Evolutionary conservation across 345 rosid genomes (phyloP), one percentile per base, ranked within the genome.

Genomic region (Adansonia digitata): DNA sequence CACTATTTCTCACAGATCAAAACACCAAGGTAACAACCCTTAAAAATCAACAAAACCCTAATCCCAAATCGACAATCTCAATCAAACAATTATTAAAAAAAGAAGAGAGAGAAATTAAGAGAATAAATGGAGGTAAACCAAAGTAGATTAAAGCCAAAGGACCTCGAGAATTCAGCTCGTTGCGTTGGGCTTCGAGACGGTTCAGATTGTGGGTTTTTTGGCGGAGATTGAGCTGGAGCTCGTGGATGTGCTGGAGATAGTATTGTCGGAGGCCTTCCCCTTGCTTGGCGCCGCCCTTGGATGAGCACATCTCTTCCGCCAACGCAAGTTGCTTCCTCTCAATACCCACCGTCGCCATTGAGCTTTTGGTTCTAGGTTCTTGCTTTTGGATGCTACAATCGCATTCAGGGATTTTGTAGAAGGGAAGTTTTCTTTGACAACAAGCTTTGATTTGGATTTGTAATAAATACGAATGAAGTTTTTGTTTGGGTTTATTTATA

Each of bases 181-280:
- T 95, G 34, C 98, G 92, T 81, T 91, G 99, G 59, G 99, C 99
- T 78, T 95, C 96, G n/a, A 93, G 96, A 31, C 98, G 99, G 84
- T 95, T 93, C 71, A 95, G 98, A 72, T 95, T 91, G 85, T 89
- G 86, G 45, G 83, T 74, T 79, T 91, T 91, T 72, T 88, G 94
- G 1, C 98, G 92, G 69, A 85, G 88, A 63, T 45, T 93, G 26
- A 93, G 98, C 86, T 89, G 97, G 71, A 78, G 86, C 82, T 93
- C 99, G 72, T 88, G 97, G 84, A 90, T 95, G 81, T 85, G 96
- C 75, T 91, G 98, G 29, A 89, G 83, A 74, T 95, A 95, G 81
- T 93, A 95, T 71, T 91, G 98, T 82, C 85, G 81, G 34, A 93
- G 85, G 72, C 99, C 98, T 77, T 91, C 98, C 13, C 97, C 98